Base-by-base conservation (phyloP, 805 yeast species). In the Myxozyma monticola region DNA sequence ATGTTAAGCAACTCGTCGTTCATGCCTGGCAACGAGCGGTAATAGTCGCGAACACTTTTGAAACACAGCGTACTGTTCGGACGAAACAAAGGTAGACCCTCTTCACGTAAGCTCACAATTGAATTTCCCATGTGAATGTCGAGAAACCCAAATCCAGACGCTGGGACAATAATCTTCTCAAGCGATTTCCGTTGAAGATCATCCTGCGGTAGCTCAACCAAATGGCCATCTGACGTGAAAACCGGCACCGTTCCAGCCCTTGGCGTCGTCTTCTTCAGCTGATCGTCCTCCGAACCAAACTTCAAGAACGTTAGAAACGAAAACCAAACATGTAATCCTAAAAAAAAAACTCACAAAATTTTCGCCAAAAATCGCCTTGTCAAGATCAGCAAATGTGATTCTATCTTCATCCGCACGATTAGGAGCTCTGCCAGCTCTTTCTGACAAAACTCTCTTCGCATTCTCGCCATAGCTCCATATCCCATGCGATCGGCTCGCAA, bases 291-390 rank as follows among this genome's bases (percentile, higher is more conserved):
- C n/a, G n/a, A n/a, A n/a, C n/a, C n/a, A n/a, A n/a, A n/a, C n/a
- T n/a, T n/a, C n/a, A n/a, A n/a, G n/a, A n/a, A n/a, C n/a, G n/a
- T n/a, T n/a, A n/a, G n/a, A n/a, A n/a, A n/a, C n/a, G n/a, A n/a
- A n/a, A n/a, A n/a, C n/a, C n/a, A n/a, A n/a, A n/a, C n/a, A n/a
- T n/a, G n/a, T n/a, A n/a, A n/a, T n/a, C n/a, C n/a, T 20, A 2
- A 25, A 9, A 8, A 10, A 12, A 8, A 2, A 14, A 35, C 56
- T 28, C 28, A 52, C 57, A 40, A 44, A 45, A 10, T 43, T 46
- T 18, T 51, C 77, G 10, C 77, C 72, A 63, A 79, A 80, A 38
- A 81, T 65, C 5, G 76, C 54, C 8, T 70, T 72, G 64, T 74
- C 83, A 22, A 78, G 69, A n/a, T 71, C 71, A 21, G 69, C 69